A percentile compares a stretch with the other conserved stretches of the same genome.
phyloP scores from a whole-genome alignment of 305 asterid genomes.

The Rubia tinctorum region DNA sequence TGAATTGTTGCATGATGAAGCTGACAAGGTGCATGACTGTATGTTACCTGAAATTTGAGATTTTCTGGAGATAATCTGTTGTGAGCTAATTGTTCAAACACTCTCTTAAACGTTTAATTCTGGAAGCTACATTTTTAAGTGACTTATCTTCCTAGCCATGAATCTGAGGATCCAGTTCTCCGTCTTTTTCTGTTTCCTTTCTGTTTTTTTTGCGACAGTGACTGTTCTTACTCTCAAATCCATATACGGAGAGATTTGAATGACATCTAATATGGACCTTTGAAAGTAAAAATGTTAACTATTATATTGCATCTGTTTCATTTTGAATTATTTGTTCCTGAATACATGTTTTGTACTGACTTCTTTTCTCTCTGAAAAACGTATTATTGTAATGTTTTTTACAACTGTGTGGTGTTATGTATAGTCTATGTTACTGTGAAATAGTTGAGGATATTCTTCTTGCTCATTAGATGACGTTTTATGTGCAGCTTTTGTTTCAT shows the following conservation, averaged over 20 bases:
- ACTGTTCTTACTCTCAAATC: not conserved
- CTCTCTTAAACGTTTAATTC: not conserved
- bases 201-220: not conserved
- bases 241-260: not conserved
- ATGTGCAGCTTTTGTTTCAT: not conserved
- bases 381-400: not conserved
- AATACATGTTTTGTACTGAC: not conserved
- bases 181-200: not conserved
- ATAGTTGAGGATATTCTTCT: not conserved
- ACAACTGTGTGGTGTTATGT: not conserved
- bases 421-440: not conserved
- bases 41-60: not conserved
- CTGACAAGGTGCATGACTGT: not conserved
- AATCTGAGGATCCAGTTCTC: not conserved
- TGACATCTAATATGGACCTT: not conserved
- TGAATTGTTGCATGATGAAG: not conserved
- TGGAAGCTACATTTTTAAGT: not conserved
- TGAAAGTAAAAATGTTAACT: not conserved
- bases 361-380: not conserved
- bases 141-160: not conserved
- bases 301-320: not conserved
- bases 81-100: not conserved
- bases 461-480: not conserved
- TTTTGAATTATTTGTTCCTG: not conserved
- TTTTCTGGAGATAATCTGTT: not conserved